Evolutionary conservation across 495 filamentous ascomycete species (phyloP).

Genomic region (Annulohypoxylon nitens): DNA sequence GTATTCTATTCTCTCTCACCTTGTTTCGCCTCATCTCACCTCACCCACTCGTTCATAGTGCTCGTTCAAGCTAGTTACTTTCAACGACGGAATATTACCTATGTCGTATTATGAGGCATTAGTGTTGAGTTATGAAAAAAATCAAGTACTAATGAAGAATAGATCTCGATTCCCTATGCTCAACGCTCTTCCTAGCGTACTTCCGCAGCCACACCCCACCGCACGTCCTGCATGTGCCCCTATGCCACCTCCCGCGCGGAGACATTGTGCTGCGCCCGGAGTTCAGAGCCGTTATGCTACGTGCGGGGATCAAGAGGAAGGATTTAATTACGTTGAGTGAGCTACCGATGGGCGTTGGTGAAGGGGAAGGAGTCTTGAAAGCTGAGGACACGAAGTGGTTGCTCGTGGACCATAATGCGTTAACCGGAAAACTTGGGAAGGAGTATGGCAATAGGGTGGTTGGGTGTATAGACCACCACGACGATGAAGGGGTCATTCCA

Average conservation of each 20-base stretch:
- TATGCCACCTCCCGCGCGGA: slow-evolving; percentile 78
- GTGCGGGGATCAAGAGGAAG: slow-evolving; percentile 56
- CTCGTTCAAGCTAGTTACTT: too few relatives aligned
- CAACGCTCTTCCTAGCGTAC: slow-evolving; percentile 87
- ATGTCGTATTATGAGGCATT: too few relatives aligned
- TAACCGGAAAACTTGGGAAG: slow-evolving; percentile 68
- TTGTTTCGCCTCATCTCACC: background rate
- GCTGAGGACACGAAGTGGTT: slow-evolving; percentile 66
- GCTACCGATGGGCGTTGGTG: slow-evolving; percentile 47
- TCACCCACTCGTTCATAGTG: background rate
- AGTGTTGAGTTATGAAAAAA: too few relatives aligned
- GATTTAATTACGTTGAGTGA: slow-evolving; percentile 68
- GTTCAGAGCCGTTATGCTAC: slow-evolving; percentile 68
- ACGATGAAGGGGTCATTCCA: slow-evolving; percentile 78
- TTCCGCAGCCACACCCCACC: slow-evolving; percentile 69
- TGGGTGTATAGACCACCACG: slow-evolving; percentile 95
- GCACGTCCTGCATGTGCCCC: slow-evolving; percentile 76
- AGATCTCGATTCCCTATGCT: slow-evolving; percentile 95
- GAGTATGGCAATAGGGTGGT: slow-evolving; percentile 61
- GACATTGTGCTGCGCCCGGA: slow-evolving; percentile 85
- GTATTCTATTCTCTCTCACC: background rate
- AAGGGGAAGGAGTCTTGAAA: slow-evolving; percentile 25
- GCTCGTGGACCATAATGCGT: slow-evolving; percentile 91
- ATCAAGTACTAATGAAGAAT: slow-evolving; percentile 35
- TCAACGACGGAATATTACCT: too few relatives aligned